Conservation (phyloP, 768 basidiomycete species). For the Tulasnella sp. region DNA sequence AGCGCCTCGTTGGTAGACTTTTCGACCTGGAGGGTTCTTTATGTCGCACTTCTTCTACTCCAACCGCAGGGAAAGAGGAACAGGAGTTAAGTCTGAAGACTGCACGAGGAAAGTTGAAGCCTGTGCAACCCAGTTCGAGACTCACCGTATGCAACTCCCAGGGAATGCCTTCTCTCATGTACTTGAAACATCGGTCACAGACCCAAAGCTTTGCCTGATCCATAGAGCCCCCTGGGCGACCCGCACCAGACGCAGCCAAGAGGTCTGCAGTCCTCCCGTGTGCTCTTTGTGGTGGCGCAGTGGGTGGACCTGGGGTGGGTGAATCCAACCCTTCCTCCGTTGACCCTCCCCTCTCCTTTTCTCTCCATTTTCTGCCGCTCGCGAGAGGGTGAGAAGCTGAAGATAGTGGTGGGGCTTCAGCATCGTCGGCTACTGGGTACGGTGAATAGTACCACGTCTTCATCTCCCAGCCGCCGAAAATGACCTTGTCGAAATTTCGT, state of each 20-base stretch:
- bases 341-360: not conserved
- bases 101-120: not conserved
- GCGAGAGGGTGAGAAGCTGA: not conserved
- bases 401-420: conserved; percentile 41
- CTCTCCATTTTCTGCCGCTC: not conserved
- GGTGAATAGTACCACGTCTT: conserved; percentile 96
- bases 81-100: not conserved
- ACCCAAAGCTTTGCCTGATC: conserved; percentile 60
- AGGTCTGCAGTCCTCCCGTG: conserved; percentile 74
- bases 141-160: conserved; percentile 66
- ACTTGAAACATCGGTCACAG: conserved; percentile 95
- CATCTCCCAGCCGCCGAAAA: conserved; percentile 81
- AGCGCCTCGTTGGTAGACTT: conserved; percentile 86
- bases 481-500: conserved; percentile 82
- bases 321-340: not conserved
- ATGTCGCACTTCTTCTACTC: conserved; percentile 64
- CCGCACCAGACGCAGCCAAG: conserved; percentile 56
- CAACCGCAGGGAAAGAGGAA: not conserved
- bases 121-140: conserved; percentile 28
- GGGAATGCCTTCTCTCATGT: conserved; percentile 68
- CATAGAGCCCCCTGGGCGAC: conserved; percentile 42
- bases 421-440: conserved; percentile 68
- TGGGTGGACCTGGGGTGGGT: conserved; percentile 31
- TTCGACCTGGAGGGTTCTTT: conserved; percentile 76
- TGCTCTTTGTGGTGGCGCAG: conserved; percentile 53